Evolutionary conservation across 257 asterid genomes (phyloP).

Genomic region (Galeopsis tetrahit): DNA sequence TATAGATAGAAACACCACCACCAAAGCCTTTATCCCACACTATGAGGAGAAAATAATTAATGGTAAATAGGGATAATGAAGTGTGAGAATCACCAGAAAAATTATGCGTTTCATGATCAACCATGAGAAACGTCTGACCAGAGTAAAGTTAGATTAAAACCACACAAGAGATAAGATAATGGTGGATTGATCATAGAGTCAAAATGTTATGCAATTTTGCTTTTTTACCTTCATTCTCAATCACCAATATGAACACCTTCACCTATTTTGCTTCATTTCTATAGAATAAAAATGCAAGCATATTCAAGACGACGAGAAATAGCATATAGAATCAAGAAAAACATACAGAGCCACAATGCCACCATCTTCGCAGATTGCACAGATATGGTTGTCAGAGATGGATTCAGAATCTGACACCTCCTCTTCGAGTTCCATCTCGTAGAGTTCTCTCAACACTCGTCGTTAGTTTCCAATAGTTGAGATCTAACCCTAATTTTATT

Average conservation of each 20-base stretch:
- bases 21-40: not conserved
- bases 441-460: no score
- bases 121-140: conserved; percentile 9
- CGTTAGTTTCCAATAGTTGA: no score
- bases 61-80: not conserved
- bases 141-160: not conserved
- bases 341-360: conserved; percentile 29
- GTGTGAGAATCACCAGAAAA: conserved; percentile 1
- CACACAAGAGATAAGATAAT: not conserved
- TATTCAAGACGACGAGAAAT: not conserved
- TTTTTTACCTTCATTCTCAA: conserved; percentile 1
- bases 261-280: not conserved
- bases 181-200: not conserved
- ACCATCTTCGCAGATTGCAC: conserved; percentile 64
- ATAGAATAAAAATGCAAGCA: not conserved
- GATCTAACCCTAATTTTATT: no score
- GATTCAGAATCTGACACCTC: conserved; percentile 43
- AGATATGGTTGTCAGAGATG: conserved; percentile 60
- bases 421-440: not conserved
- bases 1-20: not conserved
- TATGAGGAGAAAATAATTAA: not conserved
- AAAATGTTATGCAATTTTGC: not conserved
- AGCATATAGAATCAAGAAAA: not conserved
- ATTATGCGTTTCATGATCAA: not conserved
- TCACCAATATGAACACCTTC: not conserved